Evolutionary conservation across 2,329 filamentous ascomycete genomes (phyloP), one percentile per base, ranked within the genome.

Genomic region (Chalaropsis thielavioides): DNA sequence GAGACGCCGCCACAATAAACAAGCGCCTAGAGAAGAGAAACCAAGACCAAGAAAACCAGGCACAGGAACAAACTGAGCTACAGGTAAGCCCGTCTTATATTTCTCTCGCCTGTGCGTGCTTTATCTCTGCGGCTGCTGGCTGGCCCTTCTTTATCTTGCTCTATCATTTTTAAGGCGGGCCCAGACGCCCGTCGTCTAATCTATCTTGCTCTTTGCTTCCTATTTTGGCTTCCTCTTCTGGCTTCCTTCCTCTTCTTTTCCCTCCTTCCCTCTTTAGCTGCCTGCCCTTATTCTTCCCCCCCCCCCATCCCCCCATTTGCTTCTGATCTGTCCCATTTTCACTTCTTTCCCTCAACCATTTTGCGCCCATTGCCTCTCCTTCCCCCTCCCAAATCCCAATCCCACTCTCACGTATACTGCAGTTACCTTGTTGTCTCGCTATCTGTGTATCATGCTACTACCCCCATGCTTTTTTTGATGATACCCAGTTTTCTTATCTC

Each of bases 341-440:
- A 31, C 31, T 31, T 31, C 31, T 31, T 31, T 31, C 31, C 31
- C 31, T 31, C 31, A 31, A 31, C 31, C 31, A 6, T 31, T 31
- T 31, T 31, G 6, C 31, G 31, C 35, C 35, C 35, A 38, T 38
- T 38, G 6, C 35, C 7, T 38, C 35, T 38, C 35, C 7, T 38
- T 38, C 35, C 35, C 35, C 35, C 35, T 38, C 35, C 35, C 35
- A n/a, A n/a, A 6, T 38, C 35, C 35, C 35, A 38, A 2, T 8
- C 35, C 35, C 35, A 38, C 35, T 38, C 35, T 46, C 4, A 3
- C n/a, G 19, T 46, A 46, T 3, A 46, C 43, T 46, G 54, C 54
- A 58, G 8, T 22, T 58, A 19, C 54, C 54, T 49, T 62, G 44
- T 54, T 63, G 35, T 59, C 24, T 17, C 59, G 67, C 64, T 64